Base-by-base conservation (phyloP, 2,329 filamentous ascomycete genomes). In the Xylaria sp. region DNA sequence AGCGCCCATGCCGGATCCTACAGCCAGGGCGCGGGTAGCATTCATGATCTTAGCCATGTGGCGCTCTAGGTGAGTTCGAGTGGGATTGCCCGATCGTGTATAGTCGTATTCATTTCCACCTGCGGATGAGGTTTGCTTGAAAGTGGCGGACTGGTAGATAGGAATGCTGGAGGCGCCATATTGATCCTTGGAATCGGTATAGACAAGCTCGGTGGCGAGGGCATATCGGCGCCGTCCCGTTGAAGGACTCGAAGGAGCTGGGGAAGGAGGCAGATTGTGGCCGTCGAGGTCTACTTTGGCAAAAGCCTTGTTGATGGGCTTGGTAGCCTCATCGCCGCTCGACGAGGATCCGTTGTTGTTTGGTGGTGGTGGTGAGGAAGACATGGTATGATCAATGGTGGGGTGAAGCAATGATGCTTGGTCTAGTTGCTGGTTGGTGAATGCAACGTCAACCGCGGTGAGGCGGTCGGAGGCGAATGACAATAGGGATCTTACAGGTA, bases 21-120 rank as follows among this genome's bases (percentile, higher is more conserved):
- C 95, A 57, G 97, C 95, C 59, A 99, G 88, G 9, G 93, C 93
- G 65, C 97, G 92, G 76, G 90, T 90, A 54, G 96, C 96, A 75
- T 93, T 94, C 97, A 99, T 99, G 79, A 99, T 97, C 88, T 99
- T 99, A 77, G 97, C 96, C 75, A 99, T 85, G 81, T 99, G 96
- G 67, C 95, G 90, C 84, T 99, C 96, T 71, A 99, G 89, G 78
- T 99, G 96, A 39, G 95, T 97, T 72, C 96, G 89, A 67, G 96
- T 99, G 19, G 96, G 96, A 80, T 99, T 99, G 65, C 96, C 96
- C 42, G 94, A 98, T 69, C 97, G 93, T 68, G 96, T 98, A 84
- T 99, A 99, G 84, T 99, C 96, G 82, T 98, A 99, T 81, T 98
- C 94, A 77, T 88, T 92, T 68, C 93, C 93, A 68, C 93, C 93